Conservation (phyloP, 306 rosid species). For the Malus orientalis region DNA sequence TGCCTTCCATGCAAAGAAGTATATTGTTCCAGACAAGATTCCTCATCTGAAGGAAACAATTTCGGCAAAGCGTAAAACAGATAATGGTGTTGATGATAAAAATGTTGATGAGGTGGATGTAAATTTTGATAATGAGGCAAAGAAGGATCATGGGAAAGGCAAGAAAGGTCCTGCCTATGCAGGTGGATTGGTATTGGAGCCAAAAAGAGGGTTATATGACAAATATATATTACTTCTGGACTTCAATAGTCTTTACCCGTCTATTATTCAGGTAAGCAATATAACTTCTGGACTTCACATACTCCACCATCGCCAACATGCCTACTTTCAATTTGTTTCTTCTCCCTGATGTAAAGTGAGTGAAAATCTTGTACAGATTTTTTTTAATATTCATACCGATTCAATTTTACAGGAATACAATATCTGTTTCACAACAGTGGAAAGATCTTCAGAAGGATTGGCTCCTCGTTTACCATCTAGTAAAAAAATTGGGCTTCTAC, state of each 20-base stretch:
- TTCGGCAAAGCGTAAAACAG: conserved; percentile 44
- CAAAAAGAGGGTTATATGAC: conserved; percentile 94
- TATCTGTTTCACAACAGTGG: conserved; percentile 95
- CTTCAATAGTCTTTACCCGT: conserved; percentile 97
- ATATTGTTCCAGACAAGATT: conserved; percentile 81
- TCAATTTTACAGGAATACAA: conserved; percentile 71
- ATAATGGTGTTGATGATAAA: conserved; percentile 36
- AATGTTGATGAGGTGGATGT: conserved; percentile 47
- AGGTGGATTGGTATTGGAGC: conserved; percentile 96
- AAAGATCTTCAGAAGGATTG: conserved; percentile 59
- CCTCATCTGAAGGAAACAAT: conserved; percentile 54
- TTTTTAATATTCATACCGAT: neutral
- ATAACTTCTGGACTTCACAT: neutral
- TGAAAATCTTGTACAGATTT: neutral
- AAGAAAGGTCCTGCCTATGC: conserved; percentile 83
- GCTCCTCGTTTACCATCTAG: conserved; percentile 68
- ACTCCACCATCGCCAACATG: neutral
- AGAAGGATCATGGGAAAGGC: conserved; percentile 52
- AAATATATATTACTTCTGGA: conserved; percentile 84
- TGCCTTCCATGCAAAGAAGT: conserved; percentile 86
- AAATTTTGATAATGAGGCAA: conserved; percentile 44
- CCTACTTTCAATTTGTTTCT: neutral
- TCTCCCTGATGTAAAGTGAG: neutral
- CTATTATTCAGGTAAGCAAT: conserved; percentile 82
- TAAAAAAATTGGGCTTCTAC: conserved; percentile 73